Evolutionary conservation across 441 rosid species (phyloP), one percentile per base, ranked within the genome.

Genomic region (Biscutella laevigata): DNA sequence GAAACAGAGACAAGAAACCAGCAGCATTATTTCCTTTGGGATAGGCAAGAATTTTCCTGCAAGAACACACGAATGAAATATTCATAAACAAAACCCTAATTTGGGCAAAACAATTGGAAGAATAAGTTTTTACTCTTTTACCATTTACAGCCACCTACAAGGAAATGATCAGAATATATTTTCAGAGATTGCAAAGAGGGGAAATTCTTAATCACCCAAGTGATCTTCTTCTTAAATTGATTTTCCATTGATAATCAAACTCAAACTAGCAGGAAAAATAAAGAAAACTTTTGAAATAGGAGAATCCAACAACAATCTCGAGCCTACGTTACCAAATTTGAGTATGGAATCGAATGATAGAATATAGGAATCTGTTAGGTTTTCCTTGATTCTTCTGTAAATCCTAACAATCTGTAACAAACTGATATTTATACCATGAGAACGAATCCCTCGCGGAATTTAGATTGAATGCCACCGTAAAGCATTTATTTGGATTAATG

Each of bases 201-300:
- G 60, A 82, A 75, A 51, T 72, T 59, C 42, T 75, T 73, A 8
- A 82, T 79, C 33, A 66, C 73, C 85, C 89, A 79, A 12, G 70
- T 44, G 63, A 77, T 79, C 57, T 79, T 77, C 39, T 56, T 56
- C 9, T 19, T 5, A 38, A 3, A 19, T 14, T 2, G 22, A 1
- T 36, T 15, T 1, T 10, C 21, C 59, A 53, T 48, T 48, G 17
- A 20, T 5, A 34, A 13, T 15, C 8, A 5, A 5, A 6, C 17
- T 42, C 6, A 29, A 24, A 22, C 3, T 5, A 41, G 8, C 22
- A 41, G 29, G 20, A n/a, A 17, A 41, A 5, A 8, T 10, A 11
- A 17, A 17, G 20, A 17, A 17, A 17, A 17, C 20, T 17, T 17
- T 17, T 17, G 20, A 17, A 17, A 17, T 17, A 17, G 20, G 20